Base-by-base conservation (phyloP, 2,329 filamentous ascomycete genomes). In the Didymellaceae sp. region DNA sequence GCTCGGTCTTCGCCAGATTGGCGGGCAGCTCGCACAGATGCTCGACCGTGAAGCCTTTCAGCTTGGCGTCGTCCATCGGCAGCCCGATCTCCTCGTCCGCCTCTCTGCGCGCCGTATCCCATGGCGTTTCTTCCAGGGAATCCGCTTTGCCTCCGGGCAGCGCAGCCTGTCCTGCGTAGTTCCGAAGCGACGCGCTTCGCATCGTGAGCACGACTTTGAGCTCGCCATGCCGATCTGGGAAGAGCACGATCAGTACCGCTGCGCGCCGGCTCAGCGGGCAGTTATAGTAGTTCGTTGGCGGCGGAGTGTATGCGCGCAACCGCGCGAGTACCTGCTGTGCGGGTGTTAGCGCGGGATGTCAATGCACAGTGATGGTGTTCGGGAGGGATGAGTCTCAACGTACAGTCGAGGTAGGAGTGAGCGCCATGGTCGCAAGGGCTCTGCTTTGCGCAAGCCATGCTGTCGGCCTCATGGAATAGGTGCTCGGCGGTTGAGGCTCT, bases 31-130 rank as follows among this genome's bases (percentile, higher is more conserved):
- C 84, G 76, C 91, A 95, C 33, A 97, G 84, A 66, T 94, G 88
- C 74, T 97, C 92, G 60, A 97, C 87, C 45, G 81, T 80, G 75
- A 96, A 97, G 1, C 90, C 90, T 10, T 79, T 76, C 22, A 96
- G 81, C 52, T 83, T 83, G 49, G 71, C 64, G 66, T 91, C 85
- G 61, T 86, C 80, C 65, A 87, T 80, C 1, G 93, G 90, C 2
- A 97, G 84, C 1, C 93, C 93, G 58, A 97, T 96, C 72, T 97
- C 93, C 72, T 97, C 93, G 71, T 83, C 89, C 1, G 93, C 92
- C 78, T 97, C 93, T 57, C 93, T 85, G 17, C 93, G 85, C 7
- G 93, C 91, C 42, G 92, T 95, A 66, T 92, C 83, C 73, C 90
- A 90, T 75, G 79, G 75, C 1, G 78, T 81, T 68, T 87, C 85